phyloP scores from a whole-genome alignment of 257 asterid genomes.

The Solanum dulcamara region DNA sequence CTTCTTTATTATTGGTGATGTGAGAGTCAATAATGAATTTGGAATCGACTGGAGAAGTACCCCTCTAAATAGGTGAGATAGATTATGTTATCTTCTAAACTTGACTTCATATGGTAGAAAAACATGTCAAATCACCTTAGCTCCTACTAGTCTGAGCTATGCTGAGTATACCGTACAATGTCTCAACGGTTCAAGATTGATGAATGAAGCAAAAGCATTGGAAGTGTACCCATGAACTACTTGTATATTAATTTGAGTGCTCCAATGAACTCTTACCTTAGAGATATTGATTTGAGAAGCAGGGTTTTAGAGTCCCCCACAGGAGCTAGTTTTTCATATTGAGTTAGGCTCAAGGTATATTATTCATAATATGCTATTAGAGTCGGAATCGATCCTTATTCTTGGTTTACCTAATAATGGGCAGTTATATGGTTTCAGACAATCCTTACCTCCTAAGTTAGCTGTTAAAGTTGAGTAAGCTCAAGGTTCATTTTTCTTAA shows the following conservation, averaged over 20 bases:
- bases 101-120: background rate
- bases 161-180: background rate
- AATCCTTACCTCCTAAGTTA: background rate
- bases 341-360: background rate
- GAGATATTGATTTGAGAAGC: background rate
- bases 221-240: background rate
- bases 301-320: background rate
- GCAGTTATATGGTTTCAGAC: background rate
- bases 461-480: background rate
- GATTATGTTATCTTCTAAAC: background rate
- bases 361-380: background rate
- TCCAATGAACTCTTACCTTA: background rate
- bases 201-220: background rate
- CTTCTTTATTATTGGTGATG: background rate
- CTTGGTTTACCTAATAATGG: background rate
- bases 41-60: background rate
- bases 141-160: background rate
- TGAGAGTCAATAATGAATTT: background rate
- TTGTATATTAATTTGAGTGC: background rate
- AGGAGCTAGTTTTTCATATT: background rate
- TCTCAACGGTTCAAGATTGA: background rate
- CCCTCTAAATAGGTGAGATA: background rate
- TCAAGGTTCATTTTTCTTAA: background rate
- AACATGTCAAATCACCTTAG: background rate
- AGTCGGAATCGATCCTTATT: background rate